These are phyloP conservation scores for Pterocarpus macrocarpus DNA, from an alignment of 306 rosid species.

Conservation along the genomic window DNA sequence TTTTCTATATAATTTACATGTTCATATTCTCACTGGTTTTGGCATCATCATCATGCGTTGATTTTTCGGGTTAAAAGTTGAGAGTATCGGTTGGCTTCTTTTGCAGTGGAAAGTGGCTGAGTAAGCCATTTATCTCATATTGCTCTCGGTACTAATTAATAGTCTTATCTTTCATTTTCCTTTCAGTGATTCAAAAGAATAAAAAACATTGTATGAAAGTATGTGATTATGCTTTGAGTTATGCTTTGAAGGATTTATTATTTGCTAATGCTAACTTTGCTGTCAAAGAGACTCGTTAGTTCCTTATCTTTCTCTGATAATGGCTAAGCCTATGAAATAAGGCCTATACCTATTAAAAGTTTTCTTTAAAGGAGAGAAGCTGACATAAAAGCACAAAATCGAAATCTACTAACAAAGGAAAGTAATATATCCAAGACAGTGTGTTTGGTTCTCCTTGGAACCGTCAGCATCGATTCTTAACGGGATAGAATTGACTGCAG, in stretches of 20 bases:
- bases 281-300: background rate
- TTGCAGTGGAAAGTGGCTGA: background rate
- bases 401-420: background rate
- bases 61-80: too few species aligned
- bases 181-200: background rate
- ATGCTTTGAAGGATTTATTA: slow-evolving; percentile 6
- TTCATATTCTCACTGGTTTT: background rate
- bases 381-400: background rate
- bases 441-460: too few species aligned
- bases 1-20: background rate
- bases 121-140: background rate
- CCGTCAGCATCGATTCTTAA: too few species aligned
- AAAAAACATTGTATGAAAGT: slow-evolving; percentile 2
- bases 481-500: too few species aligned
- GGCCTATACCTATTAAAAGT: background rate
- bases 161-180: background rate
- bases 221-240: background rate
- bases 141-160: background rate
- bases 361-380: background rate
- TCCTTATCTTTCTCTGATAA: background rate
- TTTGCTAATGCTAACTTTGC: background rate
- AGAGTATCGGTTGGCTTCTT: background rate
- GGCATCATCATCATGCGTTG: background rate
- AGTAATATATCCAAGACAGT: background rate
- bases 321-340: slow-evolving; percentile 11